A percentile compares a stretch with the other conserved stretches of the same genome.
These are phyloP conservation scores for Cystofilobasidium capitatum DNA, from an alignment of 768 basidiomycete genomes.

Conservation along the genomic window DNA sequence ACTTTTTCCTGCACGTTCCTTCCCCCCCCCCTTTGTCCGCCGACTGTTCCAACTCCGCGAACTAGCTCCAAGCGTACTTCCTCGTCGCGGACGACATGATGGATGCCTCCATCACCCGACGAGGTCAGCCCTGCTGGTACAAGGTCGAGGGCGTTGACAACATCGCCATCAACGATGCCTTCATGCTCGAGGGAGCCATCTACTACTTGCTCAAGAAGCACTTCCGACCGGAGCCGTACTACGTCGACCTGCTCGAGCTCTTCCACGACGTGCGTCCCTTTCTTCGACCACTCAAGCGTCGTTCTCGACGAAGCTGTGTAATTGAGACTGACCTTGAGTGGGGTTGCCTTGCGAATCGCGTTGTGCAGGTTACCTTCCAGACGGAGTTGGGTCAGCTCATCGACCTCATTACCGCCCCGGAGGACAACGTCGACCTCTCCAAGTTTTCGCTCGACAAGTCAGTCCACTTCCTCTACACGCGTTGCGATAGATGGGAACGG, in stretches of 20 bases:
- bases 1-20: neutral
- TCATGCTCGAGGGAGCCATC: conserved; percentile 92
- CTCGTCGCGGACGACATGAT: conserved; percentile 96
- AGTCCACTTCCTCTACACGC: conserved; percentile 29
- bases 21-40: neutral
- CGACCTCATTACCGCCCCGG: conserved; percentile 89
- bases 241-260: conserved; percentile 78
- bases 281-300: neutral
- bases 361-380: conserved; percentile 55
- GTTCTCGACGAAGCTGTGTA: no score
- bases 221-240: conserved; percentile 69
- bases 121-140: conserved; percentile 95
- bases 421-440: conserved; percentile 71
- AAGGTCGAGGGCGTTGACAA: conserved; percentile 55
- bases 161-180: conserved; percentile 89
- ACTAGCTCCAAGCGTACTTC: conserved; percentile 98
- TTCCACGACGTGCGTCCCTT: conserved; percentile 63
- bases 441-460: conserved; percentile 82
- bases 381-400: conserved; percentile 95
- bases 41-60: no score
- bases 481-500: neutral
- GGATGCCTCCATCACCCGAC: conserved; percentile 86
- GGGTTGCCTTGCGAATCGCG: no score
- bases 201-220: conserved; percentile 80
- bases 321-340: no score